A percentile compares a stretch with the other conserved stretches of the same genome.
phyloP scores from a whole-genome alignment of 176 grass and related monocot species.

The Oryza brachyantha region DNA sequence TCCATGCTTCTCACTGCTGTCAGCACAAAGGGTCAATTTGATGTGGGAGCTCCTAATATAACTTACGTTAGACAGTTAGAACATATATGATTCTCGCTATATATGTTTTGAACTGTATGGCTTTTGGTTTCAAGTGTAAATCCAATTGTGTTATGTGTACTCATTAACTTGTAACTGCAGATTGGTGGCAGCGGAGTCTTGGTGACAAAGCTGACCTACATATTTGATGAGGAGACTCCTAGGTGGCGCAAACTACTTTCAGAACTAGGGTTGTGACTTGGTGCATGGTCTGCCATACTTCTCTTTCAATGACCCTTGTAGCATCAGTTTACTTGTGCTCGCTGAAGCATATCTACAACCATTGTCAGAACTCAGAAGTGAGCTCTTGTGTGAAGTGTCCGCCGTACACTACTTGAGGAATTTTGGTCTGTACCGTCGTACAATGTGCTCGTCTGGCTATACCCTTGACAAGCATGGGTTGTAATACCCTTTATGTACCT shows the following conservation, averaged over 20 bases:
- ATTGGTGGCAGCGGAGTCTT: constrained; percentile 91
- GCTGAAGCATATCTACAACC: not conserved
- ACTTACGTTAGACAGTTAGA: not conserved
- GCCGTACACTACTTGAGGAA: not conserved
- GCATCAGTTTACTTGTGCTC: not conserved
- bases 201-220: constrained; percentile 91
- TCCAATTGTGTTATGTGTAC: not conserved
- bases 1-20: not conserved
- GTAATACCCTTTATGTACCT: not conserved
- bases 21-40: not conserved
- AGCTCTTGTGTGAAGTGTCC: not conserved
- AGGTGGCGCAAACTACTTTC: constrained; percentile 79
- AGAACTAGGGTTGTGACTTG: constrained; percentile 65
- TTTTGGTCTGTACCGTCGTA: not conserved
- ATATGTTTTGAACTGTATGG: not conserved
- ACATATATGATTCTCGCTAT: not conserved
- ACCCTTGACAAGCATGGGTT: not conserved
- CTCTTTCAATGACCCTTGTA: not conserved
- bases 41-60: not conserved
- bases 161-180: constrained; percentile 27
- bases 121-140: not conserved
- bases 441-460: not conserved
- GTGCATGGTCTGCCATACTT: not conserved
- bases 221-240: constrained; percentile 92
- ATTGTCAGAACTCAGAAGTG: constrained; percentile 30